Evolutionary conservation across 768 basidiomycete genomes (phyloP).

Genomic region (Aureoboletus auriporus): DNA sequence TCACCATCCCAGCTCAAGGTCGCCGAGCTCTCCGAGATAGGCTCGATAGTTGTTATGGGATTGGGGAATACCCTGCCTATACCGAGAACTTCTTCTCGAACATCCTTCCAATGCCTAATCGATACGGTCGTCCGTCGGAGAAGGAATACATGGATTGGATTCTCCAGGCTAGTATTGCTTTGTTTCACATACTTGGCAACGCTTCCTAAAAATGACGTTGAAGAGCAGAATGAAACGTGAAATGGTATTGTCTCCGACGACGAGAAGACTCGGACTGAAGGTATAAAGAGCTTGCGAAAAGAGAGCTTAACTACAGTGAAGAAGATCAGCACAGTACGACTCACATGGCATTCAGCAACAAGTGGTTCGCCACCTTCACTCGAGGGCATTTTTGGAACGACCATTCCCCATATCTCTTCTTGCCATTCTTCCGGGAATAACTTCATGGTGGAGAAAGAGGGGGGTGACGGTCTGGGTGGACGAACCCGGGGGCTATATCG

Average conservation of each 20-base stretch:
- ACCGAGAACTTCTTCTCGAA: conserved; percentile 37
- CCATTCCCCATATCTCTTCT: conserved; percentile 30
- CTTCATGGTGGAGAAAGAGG: conserved; percentile 23
- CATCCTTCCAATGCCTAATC: conserved; percentile 16
- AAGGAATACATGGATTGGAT: conserved; percentile 47
- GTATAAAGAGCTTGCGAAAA: conserved; percentile 52
- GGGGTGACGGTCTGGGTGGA: conserved; percentile 27
- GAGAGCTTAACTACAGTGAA: neutral
- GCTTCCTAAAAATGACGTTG: conserved; percentile 32
- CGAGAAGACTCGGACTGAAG: conserved; percentile 55
- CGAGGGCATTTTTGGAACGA: conserved; percentile 3
- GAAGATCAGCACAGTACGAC: neutral
- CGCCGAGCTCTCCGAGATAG: conserved; percentile 24
- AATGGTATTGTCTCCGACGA: conserved; percentile 58
- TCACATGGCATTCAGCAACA: conserved; percentile 29
- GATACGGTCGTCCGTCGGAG: conserved; percentile 49
- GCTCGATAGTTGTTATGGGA: conserved; percentile 37
- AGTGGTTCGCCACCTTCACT: conserved; percentile 7
- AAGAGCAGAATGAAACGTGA: conserved; percentile 58
- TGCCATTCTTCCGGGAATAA: conserved; percentile 30
- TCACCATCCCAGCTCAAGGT: conserved; percentile 64
- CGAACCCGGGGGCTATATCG: conserved; percentile 29
- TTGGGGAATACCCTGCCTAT: conserved; percentile 40
- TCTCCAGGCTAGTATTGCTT: conserved; percentile 10
- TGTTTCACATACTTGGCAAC: conserved; percentile 6